Base-by-base conservation (phyloP, 768 basidiomycete genomes). In the Boletus bicolor region DNA sequence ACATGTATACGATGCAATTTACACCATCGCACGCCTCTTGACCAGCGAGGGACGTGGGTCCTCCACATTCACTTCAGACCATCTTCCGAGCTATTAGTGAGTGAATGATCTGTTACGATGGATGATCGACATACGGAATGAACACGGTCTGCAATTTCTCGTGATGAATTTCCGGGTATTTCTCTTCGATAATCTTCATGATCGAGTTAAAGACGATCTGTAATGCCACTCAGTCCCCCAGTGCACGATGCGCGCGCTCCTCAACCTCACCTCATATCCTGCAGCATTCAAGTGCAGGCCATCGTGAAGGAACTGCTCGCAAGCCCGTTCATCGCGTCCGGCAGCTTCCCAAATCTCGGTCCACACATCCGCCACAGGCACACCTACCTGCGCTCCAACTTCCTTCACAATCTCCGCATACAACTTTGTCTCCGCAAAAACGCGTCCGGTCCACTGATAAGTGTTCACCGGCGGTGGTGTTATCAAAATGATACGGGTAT, bases 381-480 rank as follows among this genome's bases (percentile, higher is more conserved):
- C 79, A 1, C 70, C 68, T 54, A 81, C 76, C 54, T 78, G 76
- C 52, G 63, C 64, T 3, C 81, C 92, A 4, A 90, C 81, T 39
- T 81, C 78, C 54, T 74, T 76, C 47, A 86, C 89, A 24, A 83
- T 87, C 49, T 85, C 77, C 5, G 90, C 90, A 68, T 95, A 96
- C 32, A 64, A 63, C 55, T 73, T 80, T 17, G 91, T 89, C 21
- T 74, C 75, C 24, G 78, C 82, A 63, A 88, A 87, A 37, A 73
- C 66, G 11, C 91, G 80, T 43, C 75, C 79, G 38, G 64, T 65
- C 62, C 89, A 76, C 56, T 83, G 82, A 60, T 78, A 62, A 6
- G 83, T 83, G 63, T 87, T 89, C 51, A 93, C 79, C 2, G 94
- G 94, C 5, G 93, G 91, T 12, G 94, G 90, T 14, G 89, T 90